Evolutionary conservation across 805 yeast genomes (phyloP).

Genomic region (Candida awuae): DNA sequence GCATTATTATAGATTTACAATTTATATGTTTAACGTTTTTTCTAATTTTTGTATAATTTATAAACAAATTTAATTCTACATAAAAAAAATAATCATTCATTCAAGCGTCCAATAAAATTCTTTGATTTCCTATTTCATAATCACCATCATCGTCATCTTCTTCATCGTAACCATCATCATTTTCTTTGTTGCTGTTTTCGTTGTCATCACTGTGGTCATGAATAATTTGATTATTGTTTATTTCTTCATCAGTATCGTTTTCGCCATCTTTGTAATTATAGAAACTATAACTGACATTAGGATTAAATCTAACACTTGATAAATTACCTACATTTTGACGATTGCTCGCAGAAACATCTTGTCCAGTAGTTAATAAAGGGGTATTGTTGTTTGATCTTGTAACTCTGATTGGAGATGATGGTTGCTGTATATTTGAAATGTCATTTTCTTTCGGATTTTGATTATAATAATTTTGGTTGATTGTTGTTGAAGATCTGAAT

Average conservation of each 20-base stretch:
- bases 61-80: background rate
- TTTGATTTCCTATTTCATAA: slow-evolving; percentile 1
- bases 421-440: background rate
- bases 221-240: no score
- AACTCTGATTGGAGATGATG: slow-evolving; percentile 1
- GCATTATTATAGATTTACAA: background rate
- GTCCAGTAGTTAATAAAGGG: background rate
- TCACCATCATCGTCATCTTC: slow-evolving; percentile 6
- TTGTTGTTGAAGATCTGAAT: slow-evolving; percentile 19
- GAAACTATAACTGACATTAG: slow-evolving; percentile 25
- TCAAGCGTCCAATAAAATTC: slow-evolving; percentile 5
- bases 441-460: background rate
- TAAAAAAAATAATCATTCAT: background rate
- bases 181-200: background rate
- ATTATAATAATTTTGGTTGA: slow-evolving; percentile 22
- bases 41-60: background rate
- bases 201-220: no score
- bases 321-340: background rate
- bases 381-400: slow-evolving; percentile 9
- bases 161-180: background rate
- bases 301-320: slow-evolving; percentile 23
- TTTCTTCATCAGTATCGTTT: background rate
- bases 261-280: slow-evolving; percentile 9
- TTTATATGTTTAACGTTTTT: background rate
- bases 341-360: background rate